These are phyloP conservation scores for Penicillium sp. DNA, from an alignment of 2,329 filamentous ascomycete species.

Conservation along the genomic window DNA sequence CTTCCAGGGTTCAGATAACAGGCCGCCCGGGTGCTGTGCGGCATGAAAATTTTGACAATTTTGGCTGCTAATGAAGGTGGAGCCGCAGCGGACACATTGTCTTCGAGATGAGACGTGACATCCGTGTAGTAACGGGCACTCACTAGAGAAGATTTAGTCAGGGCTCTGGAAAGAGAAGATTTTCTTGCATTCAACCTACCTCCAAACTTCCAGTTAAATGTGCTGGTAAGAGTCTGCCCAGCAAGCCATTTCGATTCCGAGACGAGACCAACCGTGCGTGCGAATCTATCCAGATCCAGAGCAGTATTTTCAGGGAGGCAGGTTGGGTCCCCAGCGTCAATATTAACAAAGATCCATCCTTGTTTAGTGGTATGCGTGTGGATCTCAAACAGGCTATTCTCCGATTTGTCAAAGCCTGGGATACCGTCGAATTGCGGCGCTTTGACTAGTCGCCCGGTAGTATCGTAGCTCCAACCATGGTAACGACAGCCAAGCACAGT, in stretches of 20 bases:
- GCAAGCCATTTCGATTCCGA: constrained; percentile 27
- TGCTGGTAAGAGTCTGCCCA: constrained; percentile 30
- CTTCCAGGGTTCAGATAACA: constrained; percentile 28
- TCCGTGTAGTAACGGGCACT: constrained; percentile 5
- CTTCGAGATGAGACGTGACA: constrained; percentile 7
- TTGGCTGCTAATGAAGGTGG: constrained; percentile 4
- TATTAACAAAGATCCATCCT: constrained; percentile 34
- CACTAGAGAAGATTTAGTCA: not conserved
- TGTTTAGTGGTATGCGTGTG: constrained; percentile 24
- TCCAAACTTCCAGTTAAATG: constrained; percentile 39
- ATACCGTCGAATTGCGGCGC: constrained; percentile 61
- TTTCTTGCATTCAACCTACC: constrained; percentile 13
- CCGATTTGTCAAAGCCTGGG: constrained; percentile 57
- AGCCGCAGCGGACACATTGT: constrained; percentile 1
- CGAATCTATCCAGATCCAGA: constrained; percentile 17
- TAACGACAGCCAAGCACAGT: constrained; percentile 62
- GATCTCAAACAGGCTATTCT: constrained; percentile 56
- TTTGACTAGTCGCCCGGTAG: constrained; percentile 60
- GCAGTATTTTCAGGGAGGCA: constrained; percentile 5
- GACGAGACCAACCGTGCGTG: constrained; percentile 8
- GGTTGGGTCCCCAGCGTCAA: constrained; percentile 17
- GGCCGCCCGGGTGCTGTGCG: not conserved
- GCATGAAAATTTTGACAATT: constrained; percentile 3
- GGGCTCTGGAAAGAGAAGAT: not conserved
- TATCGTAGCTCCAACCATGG: constrained; percentile 65